A percentile compares a stretch with the other conserved stretches of the same genome.
Conservation (phyloP, 2,329 filamentous ascomycete species). For the Tolypocladium nubicola region DNA sequence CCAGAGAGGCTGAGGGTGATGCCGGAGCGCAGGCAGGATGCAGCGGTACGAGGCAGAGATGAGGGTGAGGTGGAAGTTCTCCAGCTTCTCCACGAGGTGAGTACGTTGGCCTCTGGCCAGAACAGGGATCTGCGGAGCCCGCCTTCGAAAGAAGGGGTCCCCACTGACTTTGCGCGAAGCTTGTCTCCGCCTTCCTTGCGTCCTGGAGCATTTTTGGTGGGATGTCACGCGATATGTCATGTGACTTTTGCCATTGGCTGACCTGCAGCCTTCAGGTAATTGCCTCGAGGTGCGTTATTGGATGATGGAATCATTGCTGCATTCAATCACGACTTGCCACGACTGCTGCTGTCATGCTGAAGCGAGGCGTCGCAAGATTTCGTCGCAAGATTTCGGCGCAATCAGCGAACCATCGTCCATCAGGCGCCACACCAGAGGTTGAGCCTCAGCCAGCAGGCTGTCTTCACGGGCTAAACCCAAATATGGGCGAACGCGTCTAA, state of each 20-base stretch:
- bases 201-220: not conserved
- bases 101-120: slow-evolving; percentile 4
- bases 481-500: not conserved
- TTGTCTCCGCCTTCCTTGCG: not conserved
- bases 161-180: not conserved
- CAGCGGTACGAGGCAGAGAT: slow-evolving; percentile 15
- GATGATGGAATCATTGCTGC: not conserved
- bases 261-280: no score
- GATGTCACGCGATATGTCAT: slow-evolving; percentile 12
- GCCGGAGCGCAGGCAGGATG: slow-evolving; percentile 13
- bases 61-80: slow-evolving; percentile 32
- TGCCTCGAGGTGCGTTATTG: not conserved
- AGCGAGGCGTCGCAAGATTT: not conserved
- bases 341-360: not conserved
- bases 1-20: slow-evolving; percentile 13
- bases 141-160: not conserved
- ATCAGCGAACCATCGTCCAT: not conserved
- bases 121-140: slow-evolving; percentile 9
- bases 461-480: not conserved
- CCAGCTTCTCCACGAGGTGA: slow-evolving; percentile 18
- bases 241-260: slow-evolving; percentile 4
- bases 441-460: not conserved
- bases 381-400: not conserved
- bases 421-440: not conserved
- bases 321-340: not conserved